A percentile compares a stretch with the other conserved stretches of the same genome.
Evolutionary conservation across 805 yeast species (phyloP).

Genomic region (Blastobotrys muscicola): DNA sequence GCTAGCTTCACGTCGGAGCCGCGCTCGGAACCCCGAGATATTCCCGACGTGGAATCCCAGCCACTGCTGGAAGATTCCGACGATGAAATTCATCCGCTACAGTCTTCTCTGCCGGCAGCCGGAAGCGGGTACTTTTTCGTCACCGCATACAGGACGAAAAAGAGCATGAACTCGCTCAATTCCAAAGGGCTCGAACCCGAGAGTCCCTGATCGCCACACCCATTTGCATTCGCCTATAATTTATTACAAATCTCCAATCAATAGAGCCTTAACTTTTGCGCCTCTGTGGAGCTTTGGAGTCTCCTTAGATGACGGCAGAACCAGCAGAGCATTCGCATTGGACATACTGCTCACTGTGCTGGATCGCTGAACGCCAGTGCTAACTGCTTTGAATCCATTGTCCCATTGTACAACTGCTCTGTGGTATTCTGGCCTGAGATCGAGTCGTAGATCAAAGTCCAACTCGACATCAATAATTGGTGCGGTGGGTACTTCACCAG

Average conservation of each 20-base stretch:
- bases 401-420: slow-evolving; percentile 31
- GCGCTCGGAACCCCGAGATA: too few relatives aligned
- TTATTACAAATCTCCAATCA: slow-evolving; percentile 6
- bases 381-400: slow-evolving; percentile 27
- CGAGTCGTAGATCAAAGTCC: slow-evolving; percentile 29
- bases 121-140: too few relatives aligned
- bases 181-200: too few relatives aligned
- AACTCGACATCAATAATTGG: slow-evolving; percentile 32
- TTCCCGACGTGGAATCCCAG: too few relatives aligned
- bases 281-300: slow-evolving; percentile 10
- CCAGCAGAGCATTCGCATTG: slow-evolving; percentile 38
- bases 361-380: slow-evolving; percentile 45
- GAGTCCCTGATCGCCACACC: background rate
- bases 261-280: slow-evolving; percentile 15
- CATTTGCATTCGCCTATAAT: background rate
- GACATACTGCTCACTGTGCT: slow-evolving; percentile 39
- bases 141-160: too few relatives aligned
- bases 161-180: too few relatives aligned
- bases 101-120: too few relatives aligned
- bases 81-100: too few relatives aligned
- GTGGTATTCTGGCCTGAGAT: slow-evolving; percentile 43
- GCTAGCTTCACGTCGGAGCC: too few relatives aligned
- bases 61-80: too few relatives aligned
- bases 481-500: slow-evolving; percentile 25
- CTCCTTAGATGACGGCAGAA: slow-evolving; percentile 31